Evolutionary conservation across 352 stramenopile genomes (phyloP), one percentile per base, ranked within the genome.

Genomic region (Pythium guiyangense): DNA sequence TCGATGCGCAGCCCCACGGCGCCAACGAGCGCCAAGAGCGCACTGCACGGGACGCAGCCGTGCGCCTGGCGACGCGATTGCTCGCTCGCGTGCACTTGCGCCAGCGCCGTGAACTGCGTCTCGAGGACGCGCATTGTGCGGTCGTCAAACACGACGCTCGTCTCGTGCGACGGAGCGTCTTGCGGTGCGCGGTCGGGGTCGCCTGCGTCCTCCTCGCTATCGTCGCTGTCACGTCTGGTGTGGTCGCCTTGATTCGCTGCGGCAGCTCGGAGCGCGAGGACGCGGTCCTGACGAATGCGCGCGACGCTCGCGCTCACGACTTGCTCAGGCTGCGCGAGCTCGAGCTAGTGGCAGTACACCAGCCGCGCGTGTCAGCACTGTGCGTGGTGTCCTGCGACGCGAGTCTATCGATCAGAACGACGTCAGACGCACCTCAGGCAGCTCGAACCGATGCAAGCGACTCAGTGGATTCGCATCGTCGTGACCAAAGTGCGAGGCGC

Each of bases 251-350:
- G 53, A 31, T 60, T 31, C 6, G 25, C 25, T 71, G 61, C 1
- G 64, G 60, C 27, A 20, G 59, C 79, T 10, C 67, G 69, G 44
- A 71, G 70, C 27, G 90, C 73, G 1, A 78, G 60, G 1, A 90
- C 46, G 10, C 79, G 76, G 29, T 87, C 74, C 44, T 88, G 79
- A 14, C 81, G 85, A 20, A 93, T 82, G 27, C 63, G 49, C 9
- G 80, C 72, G 6, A 97, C 64, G 25, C 76, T 88, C 40, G 89
- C 74, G 59, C 75, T 87, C 51, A 97, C 54, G 4, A 97, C 79
- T 39, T 76, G 73, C 47, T 92, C 76, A 0, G 88, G 74, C 29
- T 80, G 62, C 17, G 73, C 83, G 2, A 97, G 69, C 29, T 84
- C 85, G 18, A 97, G 64, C 64, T 90, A 45, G 8, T 34, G 37